phyloP scores from a whole-genome alignment of 2,329 filamentous ascomycete species.

The Dactylella cylindrospora region DNA sequence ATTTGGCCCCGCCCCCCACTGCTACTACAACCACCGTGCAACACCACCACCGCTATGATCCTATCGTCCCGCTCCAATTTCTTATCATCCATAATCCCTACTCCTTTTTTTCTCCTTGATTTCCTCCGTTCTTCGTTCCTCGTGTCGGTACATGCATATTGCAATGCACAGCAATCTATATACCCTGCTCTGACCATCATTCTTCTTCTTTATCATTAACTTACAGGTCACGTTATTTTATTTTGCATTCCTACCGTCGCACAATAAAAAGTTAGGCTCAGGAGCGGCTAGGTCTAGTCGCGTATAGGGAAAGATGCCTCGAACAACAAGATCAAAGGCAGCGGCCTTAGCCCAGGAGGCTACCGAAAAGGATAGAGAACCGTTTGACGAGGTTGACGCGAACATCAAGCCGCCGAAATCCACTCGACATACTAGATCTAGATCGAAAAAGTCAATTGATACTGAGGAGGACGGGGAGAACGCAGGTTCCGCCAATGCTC shows the following conservation, averaged over 20 bases:
- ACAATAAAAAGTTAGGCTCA: not conserved
- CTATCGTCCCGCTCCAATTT: no score
- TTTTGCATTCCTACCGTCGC: not conserved
- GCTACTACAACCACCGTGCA: no score
- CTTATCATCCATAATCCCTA: no score
- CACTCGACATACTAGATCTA: not conserved
- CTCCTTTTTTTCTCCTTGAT: not conserved
- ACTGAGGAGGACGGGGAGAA: slow-evolving; percentile 2
- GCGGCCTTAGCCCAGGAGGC: slow-evolving; percentile 17
- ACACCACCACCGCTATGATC: no score
- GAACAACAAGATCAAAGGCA: slow-evolving; percentile 29
- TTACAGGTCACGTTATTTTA: slow-evolving; percentile 17
- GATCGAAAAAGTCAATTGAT: slow-evolving; percentile 4
- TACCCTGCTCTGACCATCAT: no score
- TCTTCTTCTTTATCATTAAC: slow-evolving; percentile 3
- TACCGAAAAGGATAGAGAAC: slow-evolving; percentile 17
- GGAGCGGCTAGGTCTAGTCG: no score
- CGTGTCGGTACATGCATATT: no score
- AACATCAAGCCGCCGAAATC: slow-evolving; percentile 14
- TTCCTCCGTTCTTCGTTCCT: slow-evolving; percentile 20
- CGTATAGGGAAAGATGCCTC: slow-evolving; percentile 22
- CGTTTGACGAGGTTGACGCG: slow-evolving; percentile 30
- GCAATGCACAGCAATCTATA: no score
- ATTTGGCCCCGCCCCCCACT: no score
- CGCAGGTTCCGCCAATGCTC: not conserved